Evolutionary conservation across 768 basidiomycete genomes (phyloP), one percentile per base, ranked within the genome.

Genomic region (Atractiella rhizophila): DNA sequence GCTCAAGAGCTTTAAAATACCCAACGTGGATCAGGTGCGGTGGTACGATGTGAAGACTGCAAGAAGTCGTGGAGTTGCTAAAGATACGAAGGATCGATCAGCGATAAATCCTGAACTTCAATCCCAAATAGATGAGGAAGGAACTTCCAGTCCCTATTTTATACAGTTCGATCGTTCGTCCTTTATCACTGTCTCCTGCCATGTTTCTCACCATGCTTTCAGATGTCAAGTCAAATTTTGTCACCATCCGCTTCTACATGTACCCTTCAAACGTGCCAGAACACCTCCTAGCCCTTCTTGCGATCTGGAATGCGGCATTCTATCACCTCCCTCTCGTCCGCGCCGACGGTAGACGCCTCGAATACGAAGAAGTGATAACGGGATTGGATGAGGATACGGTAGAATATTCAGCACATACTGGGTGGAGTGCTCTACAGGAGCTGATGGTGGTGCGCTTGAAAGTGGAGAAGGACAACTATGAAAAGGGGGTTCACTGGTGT

Each of bases 381-480:
- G 69, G 70, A 46, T 70, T 98, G 2, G 83, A 91, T 52, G 68
- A 83, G 56, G 76, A 79, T 49, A 94, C 91, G 0, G 81, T 96
- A 20, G 71, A 70, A 2, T 91, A 94, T 55, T 74, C 76, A 41
- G 68, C 68, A 42, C 65, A 65, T 20, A 64, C 80, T 7, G 81
- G 81, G 12, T 98, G 88, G 88, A 54, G 72, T 46, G 47, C 44
- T 6, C 85, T 86, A 54, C 61, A 71, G 5, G 83, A 98, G 52
- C 66, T 66, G 16, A 56, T 81, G 38, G 69, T 74, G 12, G 61
- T 91, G 41, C 69, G 64, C 48, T 68, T 98, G 58, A 80, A 80
- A 59, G 88, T 94, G 4, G 79, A 88, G 59, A 69, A 64, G 40
- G 63, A 66, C 7, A 66, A 70, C 43, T 98, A 94, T 52, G 75